Evolutionary conservation across 805 yeast species (phyloP).

Genomic region (Alloascoidea africana): DNA sequence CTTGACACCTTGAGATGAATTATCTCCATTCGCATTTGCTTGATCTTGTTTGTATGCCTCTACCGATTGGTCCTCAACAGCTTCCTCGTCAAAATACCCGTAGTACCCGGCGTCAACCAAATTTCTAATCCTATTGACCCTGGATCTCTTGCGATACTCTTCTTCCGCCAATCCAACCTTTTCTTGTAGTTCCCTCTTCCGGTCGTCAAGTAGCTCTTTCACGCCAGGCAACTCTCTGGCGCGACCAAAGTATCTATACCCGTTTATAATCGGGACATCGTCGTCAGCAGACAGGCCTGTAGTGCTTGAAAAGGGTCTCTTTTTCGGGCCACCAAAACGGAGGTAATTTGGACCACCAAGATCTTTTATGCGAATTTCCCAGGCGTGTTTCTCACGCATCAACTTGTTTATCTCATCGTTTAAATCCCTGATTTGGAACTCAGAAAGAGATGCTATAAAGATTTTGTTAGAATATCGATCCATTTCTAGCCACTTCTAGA

Average conservation of each 20-base stretch:
- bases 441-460: conserved; percentile 35
- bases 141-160: conserved; percentile 1
- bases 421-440: conserved; percentile 48
- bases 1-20: too few species aligned
- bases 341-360: conserved; percentile 65
- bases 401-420: conserved; percentile 62
- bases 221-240: conserved; percentile 75
- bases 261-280: conserved; percentile 19
- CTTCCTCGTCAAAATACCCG: conserved; percentile 14
- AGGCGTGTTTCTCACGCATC: conserved; percentile 50
- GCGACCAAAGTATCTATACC: conserved; percentile 68
- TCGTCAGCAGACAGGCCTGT: conserved; percentile 6
- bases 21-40: too few species aligned
- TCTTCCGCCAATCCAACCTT: conserved; percentile 4
- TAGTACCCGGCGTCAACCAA: conserved; percentile 14
- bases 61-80: background rate
- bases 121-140: conserved; percentile 3
- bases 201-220: conserved; percentile 25
- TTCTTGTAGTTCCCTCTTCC: conserved; percentile 13
- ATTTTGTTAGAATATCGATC: too few species aligned
- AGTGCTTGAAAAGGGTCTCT: too few species aligned
- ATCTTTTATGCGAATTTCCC: conserved; percentile 62
- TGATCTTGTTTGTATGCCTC: too few species aligned
- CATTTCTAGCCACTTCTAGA: too few species aligned
- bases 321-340: too few species aligned